These are phyloP conservation scores for Zasmidium angulare DNA, from an alignment of 2,329 filamentous ascomycete genomes.

Conservation along the genomic window DNA sequence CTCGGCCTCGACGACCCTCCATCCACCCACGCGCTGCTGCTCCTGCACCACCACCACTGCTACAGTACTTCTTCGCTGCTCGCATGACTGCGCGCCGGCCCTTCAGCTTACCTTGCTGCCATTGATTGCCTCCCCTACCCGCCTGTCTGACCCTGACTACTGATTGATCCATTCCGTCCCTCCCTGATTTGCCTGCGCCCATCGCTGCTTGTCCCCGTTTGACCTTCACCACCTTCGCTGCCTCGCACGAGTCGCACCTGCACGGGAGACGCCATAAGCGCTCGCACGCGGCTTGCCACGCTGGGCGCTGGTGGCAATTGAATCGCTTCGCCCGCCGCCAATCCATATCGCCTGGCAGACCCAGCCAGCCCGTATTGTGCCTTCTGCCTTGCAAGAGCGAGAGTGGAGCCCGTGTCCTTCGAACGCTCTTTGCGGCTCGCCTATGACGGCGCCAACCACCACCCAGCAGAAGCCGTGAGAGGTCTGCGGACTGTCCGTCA, in stretches of 20 bases:
- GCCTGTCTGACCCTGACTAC: too few species aligned
- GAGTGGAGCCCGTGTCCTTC: conserved; percentile 16
- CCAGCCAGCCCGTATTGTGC: neutral
- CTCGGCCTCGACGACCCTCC: conserved; percentile 6
- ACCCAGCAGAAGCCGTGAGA: neutral
- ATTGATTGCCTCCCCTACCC: neutral
- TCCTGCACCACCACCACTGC: neutral
- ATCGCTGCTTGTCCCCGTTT: conserved; percentile 2
- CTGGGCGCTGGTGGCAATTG: conserved; percentile 5
- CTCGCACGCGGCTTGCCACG: conserved; percentile 2
- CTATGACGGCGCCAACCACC: conserved; percentile 4
- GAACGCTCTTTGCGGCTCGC: conserved; percentile 2
- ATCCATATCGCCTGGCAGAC: neutral
- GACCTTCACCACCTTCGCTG: neutral
- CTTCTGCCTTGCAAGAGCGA: neutral
- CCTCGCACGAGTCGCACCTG: conserved; percentile 3
- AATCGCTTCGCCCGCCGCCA: neutral
- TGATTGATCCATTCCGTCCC: neutral
- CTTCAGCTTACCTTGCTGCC: conserved; percentile 15
- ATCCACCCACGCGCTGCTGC: neutral
- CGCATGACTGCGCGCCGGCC: conserved; percentile 17
- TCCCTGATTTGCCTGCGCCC: neutral
- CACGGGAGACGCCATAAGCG: conserved; percentile 13
- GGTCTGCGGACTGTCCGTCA: conserved; percentile 2
- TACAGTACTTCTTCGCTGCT: conserved; percentile 8